A percentile compares a stretch with the other conserved stretches of the same genome.
phyloP scores from a whole-genome alignment of 345 rosid species.

The Isatis tinctoria region DNA sequence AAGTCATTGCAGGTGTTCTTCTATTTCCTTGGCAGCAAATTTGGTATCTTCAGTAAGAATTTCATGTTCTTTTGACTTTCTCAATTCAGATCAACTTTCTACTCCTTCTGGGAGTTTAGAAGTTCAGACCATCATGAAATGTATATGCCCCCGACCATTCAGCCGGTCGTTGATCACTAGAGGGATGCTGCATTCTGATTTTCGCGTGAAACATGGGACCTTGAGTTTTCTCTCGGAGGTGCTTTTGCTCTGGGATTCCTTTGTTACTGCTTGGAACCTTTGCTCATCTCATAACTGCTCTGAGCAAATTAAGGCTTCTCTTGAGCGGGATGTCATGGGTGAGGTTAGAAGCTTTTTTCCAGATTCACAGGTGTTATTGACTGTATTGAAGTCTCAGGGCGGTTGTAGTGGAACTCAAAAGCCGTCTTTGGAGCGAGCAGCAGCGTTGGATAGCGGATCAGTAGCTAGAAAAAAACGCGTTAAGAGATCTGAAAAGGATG shows the following conservation, averaged over 20 bases:
- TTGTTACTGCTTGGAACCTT: slow-evolving; percentile 41
- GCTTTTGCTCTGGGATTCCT: slow-evolving; percentile 64
- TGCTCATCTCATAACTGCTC: slow-evolving; percentile 27
- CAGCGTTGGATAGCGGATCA: slow-evolving; percentile 30
- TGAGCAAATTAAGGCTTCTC: slow-evolving; percentile 39
- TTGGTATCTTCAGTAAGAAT: slow-evolving; percentile 56
- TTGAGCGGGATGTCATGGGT: slow-evolving; percentile 59
- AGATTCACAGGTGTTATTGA: slow-evolving; percentile 76
- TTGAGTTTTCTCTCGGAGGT: slow-evolving; percentile 75
- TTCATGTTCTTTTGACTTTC: slow-evolving; percentile 55
- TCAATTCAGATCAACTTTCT: slow-evolving; percentile 37
- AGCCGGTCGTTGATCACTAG: slow-evolving; percentile 67
- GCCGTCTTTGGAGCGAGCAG: slow-evolving; percentile 45
- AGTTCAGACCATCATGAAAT: slow-evolving; percentile 57
- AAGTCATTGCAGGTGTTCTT: slow-evolving; percentile 73
- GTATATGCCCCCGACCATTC: slow-evolving; percentile 71
- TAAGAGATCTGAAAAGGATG: slow-evolving; percentile 46
- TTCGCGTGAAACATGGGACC: slow-evolving; percentile 80
- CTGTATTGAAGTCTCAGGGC: slow-evolving; percentile 50
- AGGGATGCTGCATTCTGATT: slow-evolving; percentile 83
- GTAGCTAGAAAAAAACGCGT: slow-evolving; percentile 15
- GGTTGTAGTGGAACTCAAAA: slow-evolving; percentile 30
- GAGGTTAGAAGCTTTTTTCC: slow-evolving; percentile 68
- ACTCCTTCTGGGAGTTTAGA: slow-evolving; percentile 40
- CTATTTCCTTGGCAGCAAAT: slow-evolving; percentile 74